phyloP scores from a whole-genome alignment of 345 rosid species.

The Psidium friedrichsthalianum region DNA sequence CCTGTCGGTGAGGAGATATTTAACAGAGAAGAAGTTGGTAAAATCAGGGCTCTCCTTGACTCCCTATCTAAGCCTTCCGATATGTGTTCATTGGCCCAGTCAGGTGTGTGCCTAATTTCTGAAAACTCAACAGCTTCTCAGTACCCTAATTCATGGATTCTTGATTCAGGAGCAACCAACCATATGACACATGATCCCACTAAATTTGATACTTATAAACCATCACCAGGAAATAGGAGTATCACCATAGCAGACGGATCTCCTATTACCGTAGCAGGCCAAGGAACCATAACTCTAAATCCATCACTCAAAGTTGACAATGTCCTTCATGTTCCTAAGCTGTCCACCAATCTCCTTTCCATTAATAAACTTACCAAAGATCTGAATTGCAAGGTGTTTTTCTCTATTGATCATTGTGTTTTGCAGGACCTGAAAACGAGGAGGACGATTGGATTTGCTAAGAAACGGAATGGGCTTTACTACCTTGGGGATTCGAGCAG shows the following conservation, averaged over 20 bases:
- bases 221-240: neutral
- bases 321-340: neutral
- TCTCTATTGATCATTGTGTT: neutral
- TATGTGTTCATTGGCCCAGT: neutral
- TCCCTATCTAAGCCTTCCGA: neutral
- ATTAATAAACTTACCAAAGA: no score
- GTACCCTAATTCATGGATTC: no score
- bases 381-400: neutral
- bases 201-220: neutral
- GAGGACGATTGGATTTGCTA: neutral
- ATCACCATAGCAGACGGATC: neutral
- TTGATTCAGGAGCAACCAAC: neutral
- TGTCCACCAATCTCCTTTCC: neutral
- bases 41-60: neutral
- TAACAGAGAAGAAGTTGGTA: neutral
- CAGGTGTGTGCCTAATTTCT: neutral
- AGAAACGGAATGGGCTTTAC: neutral
- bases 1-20: neutral
- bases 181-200: neutral
- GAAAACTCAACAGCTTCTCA: neutral
- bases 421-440: neutral
- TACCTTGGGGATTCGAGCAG: no score
- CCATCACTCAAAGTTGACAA: neutral
- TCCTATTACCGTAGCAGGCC: neutral
- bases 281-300: neutral